Conservation (phyloP, 805 yeast species). For the Wickerhamomyces alni region DNA sequence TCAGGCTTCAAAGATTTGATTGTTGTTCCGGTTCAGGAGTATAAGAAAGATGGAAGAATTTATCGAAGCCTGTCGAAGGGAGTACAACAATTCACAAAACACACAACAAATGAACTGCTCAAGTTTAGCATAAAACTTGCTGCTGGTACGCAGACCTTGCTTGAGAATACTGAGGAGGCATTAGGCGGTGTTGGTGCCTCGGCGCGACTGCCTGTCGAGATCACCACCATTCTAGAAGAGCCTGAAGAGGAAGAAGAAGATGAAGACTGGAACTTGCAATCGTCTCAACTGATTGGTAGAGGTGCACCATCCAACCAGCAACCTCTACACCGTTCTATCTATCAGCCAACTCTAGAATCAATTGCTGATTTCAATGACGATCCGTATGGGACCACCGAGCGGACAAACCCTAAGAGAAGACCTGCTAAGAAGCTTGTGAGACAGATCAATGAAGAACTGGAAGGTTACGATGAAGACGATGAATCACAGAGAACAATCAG, state of each 20-base stretch:
- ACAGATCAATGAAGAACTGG: not conserved
- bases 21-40: slow-evolving; percentile 68
- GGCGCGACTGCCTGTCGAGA: slow-evolving; percentile 29
- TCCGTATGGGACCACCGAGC: not conserved
- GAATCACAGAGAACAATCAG: slow-evolving; percentile 45
- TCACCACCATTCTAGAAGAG: slow-evolving; percentile 22
- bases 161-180: slow-evolving; percentile 75
- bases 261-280: slow-evolving; percentile 18
- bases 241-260: slow-evolving; percentile 31
- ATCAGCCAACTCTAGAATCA: slow-evolving; percentile 23
- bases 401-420: not conserved
- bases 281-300: slow-evolving; percentile 20
- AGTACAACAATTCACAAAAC: slow-evolving; percentile 62
- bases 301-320: slow-evolving; percentile 16
- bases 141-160: slow-evolving; percentile 76
- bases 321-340: slow-evolving; percentile 17
- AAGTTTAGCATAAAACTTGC: slow-evolving; percentile 81
- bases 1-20: slow-evolving; percentile 71
- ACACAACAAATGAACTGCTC: slow-evolving; percentile 74
- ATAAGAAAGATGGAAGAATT: slow-evolving; percentile 64
- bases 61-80: slow-evolving; percentile 72
- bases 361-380: slow-evolving; percentile 15
- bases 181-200: slow-evolving; percentile 69
- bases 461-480: slow-evolving; percentile 16
- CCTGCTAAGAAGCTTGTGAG: slow-evolving; percentile 1